Evolutionary conservation across 768 basidiomycete genomes (phyloP).

Genomic region (Trametes gibbosa): DNA sequence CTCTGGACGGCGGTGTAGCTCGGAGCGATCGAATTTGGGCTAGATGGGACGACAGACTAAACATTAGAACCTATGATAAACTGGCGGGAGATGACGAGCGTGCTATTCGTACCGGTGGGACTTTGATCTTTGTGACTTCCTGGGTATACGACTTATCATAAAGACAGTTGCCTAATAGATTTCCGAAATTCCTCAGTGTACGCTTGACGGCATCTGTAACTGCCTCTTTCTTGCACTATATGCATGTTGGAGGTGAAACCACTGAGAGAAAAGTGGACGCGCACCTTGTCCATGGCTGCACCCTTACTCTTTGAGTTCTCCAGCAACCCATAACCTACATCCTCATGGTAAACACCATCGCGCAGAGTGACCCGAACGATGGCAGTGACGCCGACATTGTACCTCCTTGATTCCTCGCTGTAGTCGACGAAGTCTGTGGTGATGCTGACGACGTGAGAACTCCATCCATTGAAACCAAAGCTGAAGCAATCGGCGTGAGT

Average conservation of each 20-base stretch:
- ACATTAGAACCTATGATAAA: not conserved
- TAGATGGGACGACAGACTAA: conserved; percentile 23
- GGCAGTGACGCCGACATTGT: conserved; percentile 76
- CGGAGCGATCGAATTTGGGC: conserved; percentile 67
- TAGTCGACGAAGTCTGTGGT: conserved; percentile 79
- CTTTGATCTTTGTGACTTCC: conserved; percentile 85
- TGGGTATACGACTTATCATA: conserved; percentile 91
- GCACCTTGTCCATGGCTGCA: conserved; percentile 86
- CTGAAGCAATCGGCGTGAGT: not conserved
- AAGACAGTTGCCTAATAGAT: conserved; percentile 93
- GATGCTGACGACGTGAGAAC: conserved; percentile 70
- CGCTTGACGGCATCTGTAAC: conserved; percentile 94
- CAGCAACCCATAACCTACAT: conserved; percentile 85
- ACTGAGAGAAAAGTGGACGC: conserved; percentile 20
- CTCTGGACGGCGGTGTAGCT: conserved; percentile 69
- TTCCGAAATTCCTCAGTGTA: conserved; percentile 88
- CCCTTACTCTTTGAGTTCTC: conserved; percentile 88
- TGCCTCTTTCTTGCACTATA: conserved; percentile 96
- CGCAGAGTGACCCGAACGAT: conserved; percentile 83
- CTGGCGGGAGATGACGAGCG: conserved; percentile 31
- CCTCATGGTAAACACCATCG: conserved; percentile 90
- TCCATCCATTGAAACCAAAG: conserved; percentile 98
- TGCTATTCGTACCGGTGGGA: conserved; percentile 62
- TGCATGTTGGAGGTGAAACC: not conserved
- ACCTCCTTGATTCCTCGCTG: conserved; percentile 63